Evolutionary conservation across 805 yeast genomes (phyloP), one percentile per base, ranked within the genome.

Genomic region (Kurtzmaniella fragi): DNA sequence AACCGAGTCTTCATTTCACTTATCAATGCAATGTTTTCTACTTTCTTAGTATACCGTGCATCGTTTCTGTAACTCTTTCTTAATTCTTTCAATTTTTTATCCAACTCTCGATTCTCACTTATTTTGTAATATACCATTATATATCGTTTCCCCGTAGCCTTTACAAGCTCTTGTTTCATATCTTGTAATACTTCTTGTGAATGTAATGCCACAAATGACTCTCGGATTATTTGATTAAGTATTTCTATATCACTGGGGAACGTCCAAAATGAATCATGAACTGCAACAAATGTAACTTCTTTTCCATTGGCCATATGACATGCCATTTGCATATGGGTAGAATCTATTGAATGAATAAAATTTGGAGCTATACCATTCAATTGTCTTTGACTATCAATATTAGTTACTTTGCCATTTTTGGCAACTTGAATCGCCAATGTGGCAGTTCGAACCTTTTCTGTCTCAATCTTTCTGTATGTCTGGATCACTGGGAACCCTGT

Each of bases 241-340:
- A 32, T 28, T 11, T 49, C 57, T 5, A 59, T 69, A 27, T 59
- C 56, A 11, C 53, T 31, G 0, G 71, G 55, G 38, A 61, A 57
- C 3, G 74, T 68, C 74, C 74, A 69, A 43, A 54, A 69, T 13
- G 71, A 65, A 45, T 68, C 74, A 44, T 69, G 74, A 6, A 69
- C 70, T 1, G 70, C 55, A 1, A 54, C 66, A 48, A 68, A 67
- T 4, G 60, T 46, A 13, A 67, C 46, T 1, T 38, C 38, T 2
- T 37, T 35, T 3, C 34, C 16, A 7, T 47, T 34, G 8, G 63
- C 57, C 4, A 53, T 52, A 25, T 56, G 34, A 31, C 62, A 50
- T 2, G 73, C 66, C 61, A 67, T 56, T 20, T 54, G 41, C 52
- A 69, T 51, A 42, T 69, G 74, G 3, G 57, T 50, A 2, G 73